Evolutionary conservation across 2,329 filamentous ascomycete genomes (phyloP), one percentile per base, ranked within the genome.

Genomic region (Atkinsonella texensis): DNA sequence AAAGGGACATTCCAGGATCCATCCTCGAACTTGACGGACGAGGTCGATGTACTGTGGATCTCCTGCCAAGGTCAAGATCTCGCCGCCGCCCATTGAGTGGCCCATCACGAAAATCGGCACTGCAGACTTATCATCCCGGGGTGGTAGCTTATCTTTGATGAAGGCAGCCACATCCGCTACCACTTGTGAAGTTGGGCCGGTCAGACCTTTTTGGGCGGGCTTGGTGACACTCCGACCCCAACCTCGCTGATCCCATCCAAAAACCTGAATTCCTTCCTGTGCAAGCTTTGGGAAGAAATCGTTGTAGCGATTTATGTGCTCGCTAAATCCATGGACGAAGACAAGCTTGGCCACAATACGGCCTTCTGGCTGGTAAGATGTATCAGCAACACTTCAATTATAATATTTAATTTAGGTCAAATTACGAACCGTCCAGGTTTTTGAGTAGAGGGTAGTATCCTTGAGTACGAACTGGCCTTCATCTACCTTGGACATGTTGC

Each of bases 241-340:
- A 65, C 90, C 89, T 65, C 81, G 83, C 73, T 95, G 90, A 66
- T 96, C 90, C 65, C 90, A 87, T 55, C 80, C 76, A 62, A 85
- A 80, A 46, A 88, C 78, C 61, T 87, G 81, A 60, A 96, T 89
- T 55, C 85, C 87, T 50, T 76, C 76, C 11, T 73, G 70, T 20
- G 85, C 84, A 46, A 96, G 77, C 13, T 70, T 71, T 6, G 81
- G 76, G 69, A 93, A 91, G 61, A 95, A 77, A 51, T 76, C 75
- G 63, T 82, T 77, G 70, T 95, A 94, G 53, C 81, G 79, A 67
- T 86, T 82, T 65, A 86, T 73, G 67, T 94, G 88, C 68, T 95
- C 90, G 66, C 82, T 89, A 74, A 90, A 96, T 61, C 90, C 90
- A 70, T 96, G 90, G 56, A 96, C 72, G 68, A 94, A 86, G 60